Evolutionary conservation across 1,284 basidiomycete genomes (phyloP), one percentile per base, ranked within the genome.

Genomic region (Naganishia sp.): DNA sequence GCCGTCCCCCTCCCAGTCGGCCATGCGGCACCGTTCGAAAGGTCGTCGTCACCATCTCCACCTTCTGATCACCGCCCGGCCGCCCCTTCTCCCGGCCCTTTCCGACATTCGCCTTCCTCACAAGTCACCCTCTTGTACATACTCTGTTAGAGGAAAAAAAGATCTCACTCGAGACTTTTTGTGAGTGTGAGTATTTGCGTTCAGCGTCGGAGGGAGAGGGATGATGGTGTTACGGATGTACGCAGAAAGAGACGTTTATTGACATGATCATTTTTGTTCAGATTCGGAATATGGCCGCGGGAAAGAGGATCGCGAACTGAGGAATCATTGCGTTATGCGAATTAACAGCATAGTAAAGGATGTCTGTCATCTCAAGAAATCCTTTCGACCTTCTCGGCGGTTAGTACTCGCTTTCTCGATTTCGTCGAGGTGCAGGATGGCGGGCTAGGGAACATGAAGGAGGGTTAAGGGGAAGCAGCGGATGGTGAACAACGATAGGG

Each of bases 291-390:
- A 28, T 31, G 11, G 17, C 10, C 17, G 25, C 50, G 13, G 28
- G 28, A 23, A 5, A 5, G 2, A 43, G 3, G 11, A 52, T 18
- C 32, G 39, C 41, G 46, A 18, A 63, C 42, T 55, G 51, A 63
- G 52, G 13, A 31, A 13, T 6, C 10, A 21, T 45, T 55, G n/a
- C 11, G 6, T 43, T 5, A 11, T 21, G 9, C 32, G n/a, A 17
- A 49, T 31, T 9, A 67, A 72, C 3, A 61, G 56, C 68, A 68
- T 60, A 55, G 31, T 66, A 54, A 71, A 76, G 71, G 66, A 80
- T 80, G 78, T 79, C 78, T 68, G 77, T 80, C 72, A 75, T 76
- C 67, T 80, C 79, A 67, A 79, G 75, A 73, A 80, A 80, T 75
- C 77, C 78, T 67, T 80, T 80, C 77, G 79, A 78, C 75, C 74